Conservation (phyloP, 2,329 filamentous ascomycete species). For the Nigrospora oryzae region DNA sequence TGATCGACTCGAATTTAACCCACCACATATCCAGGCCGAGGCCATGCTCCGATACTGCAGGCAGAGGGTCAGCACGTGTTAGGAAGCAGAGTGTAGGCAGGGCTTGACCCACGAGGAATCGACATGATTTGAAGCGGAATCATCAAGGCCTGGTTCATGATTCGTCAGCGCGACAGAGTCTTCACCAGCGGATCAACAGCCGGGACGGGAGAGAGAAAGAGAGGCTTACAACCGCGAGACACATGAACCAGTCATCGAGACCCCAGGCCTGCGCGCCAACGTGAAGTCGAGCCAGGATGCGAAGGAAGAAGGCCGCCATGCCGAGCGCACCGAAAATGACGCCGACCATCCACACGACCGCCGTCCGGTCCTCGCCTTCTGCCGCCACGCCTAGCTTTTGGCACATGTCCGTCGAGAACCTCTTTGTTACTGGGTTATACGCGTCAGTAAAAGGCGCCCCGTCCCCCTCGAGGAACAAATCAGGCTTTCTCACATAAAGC, state of each 20-base stretch:
- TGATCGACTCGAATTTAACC: slow-evolving; percentile 30
- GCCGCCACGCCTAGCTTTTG: neutral
- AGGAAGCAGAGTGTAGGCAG: neutral
- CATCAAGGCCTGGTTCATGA: slow-evolving; percentile 5
- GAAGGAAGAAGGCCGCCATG: slow-evolving; percentile 18
- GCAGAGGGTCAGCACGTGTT: slow-evolving; percentile 1
- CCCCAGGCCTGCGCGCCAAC: slow-evolving; percentile 19
- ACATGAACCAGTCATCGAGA: slow-evolving; percentile 20
- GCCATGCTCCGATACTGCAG: slow-evolving; percentile 25
- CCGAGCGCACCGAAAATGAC: slow-evolving; percentile 18
- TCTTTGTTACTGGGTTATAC: slow-evolving; percentile 10
- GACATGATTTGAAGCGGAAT: slow-evolving; percentile 13
- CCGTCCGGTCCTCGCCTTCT: slow-evolving; percentile 15
- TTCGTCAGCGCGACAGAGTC: neutral
- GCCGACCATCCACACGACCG: slow-evolving; percentile 14
- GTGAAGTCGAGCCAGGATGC: slow-evolving; percentile 17
- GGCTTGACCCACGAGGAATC: slow-evolving; percentile 13
- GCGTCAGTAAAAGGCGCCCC: neutral
- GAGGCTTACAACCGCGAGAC: slow-evolving; percentile 13
- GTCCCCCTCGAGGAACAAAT: neutral
- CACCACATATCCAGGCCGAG: slow-evolving; percentile 36
- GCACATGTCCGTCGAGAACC: slow-evolving; percentile 14
- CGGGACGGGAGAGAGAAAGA: neutral
- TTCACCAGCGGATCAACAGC: too few relatives aligned
- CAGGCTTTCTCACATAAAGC: slow-evolving; percentile 9